These are phyloP conservation scores for Aspergillus oerlinghausenensis DNA, from an alignment of 2,329 filamentous ascomycete species.

Conservation along the genomic window DNA sequence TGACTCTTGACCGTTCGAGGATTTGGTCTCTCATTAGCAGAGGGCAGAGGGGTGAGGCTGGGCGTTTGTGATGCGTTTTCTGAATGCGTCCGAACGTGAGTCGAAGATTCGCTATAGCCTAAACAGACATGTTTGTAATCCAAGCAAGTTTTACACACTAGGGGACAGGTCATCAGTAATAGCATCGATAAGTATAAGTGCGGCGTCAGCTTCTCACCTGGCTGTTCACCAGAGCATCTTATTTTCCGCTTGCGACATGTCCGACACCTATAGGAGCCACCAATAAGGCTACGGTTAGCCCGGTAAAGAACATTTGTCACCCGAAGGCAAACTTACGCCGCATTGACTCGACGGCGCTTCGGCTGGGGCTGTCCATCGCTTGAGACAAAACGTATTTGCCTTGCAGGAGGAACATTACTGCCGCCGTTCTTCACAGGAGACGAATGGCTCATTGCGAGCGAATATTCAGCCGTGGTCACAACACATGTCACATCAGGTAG, in stretches of 20 bases:
- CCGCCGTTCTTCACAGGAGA: slow-evolving; percentile 34
- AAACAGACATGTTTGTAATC: slow-evolving; percentile 67
- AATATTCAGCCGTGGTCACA: slow-evolving; percentile 29
- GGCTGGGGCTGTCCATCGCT: slow-evolving; percentile 76
- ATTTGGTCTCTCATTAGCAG: slow-evolving; percentile 14
- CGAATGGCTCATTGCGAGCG: slow-evolving; percentile 38
- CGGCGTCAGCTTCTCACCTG: slow-evolving; percentile 34
- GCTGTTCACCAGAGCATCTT: slow-evolving; percentile 68
- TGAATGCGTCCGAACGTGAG: slow-evolving; percentile 30
- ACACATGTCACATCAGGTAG: slow-evolving; percentile 34
- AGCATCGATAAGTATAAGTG: neutral
- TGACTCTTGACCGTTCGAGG: slow-evolving; percentile 22
- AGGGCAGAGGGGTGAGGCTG: slow-evolving; percentile 13
- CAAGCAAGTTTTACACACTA: slow-evolving; percentile 64
- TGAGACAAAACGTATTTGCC: slow-evolving; percentile 70
- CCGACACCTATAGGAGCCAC: slow-evolving; percentile 52
- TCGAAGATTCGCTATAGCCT: slow-evolving; percentile 56
- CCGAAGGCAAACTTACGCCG: slow-evolving; percentile 55
- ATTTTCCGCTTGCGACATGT: slow-evolving; percentile 75
- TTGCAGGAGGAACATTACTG: slow-evolving; percentile 27
- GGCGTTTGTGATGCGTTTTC: slow-evolving; percentile 23
- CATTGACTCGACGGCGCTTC: slow-evolving; percentile 72
- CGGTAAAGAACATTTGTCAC: slow-evolving; percentile 6
- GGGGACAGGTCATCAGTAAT: neutral
- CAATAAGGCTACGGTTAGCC: neutral